Percentiles rank a stretch among this genome's conserved stretches.
phyloP scores from a whole-genome alignment of 2,329 filamentous ascomycete genomes.

The Fusarium verticillioides region DNA sequence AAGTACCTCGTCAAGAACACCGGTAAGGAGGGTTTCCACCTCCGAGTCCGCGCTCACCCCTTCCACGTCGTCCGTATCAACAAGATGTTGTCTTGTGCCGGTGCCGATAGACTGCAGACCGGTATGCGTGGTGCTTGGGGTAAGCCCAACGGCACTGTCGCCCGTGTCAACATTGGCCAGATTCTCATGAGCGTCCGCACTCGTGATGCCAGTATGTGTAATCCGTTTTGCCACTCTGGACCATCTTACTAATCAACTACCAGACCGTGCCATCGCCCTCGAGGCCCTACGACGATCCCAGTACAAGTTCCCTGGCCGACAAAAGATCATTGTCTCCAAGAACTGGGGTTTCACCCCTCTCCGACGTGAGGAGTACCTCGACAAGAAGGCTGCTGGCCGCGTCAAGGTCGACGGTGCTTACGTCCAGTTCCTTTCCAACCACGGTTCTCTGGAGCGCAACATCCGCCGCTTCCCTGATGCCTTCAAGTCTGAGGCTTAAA shows the following conservation, averaged over 20 bases:
- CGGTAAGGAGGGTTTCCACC: conserved; percentile 80
- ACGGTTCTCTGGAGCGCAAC: conserved; percentile 87
- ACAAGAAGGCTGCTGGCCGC: conserved; percentile 91
- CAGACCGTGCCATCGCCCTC: conserved; percentile 90
- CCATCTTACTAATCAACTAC: conserved; percentile 42
- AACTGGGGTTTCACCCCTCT: conserved; percentile 99
- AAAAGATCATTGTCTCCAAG: conserved; percentile 99
- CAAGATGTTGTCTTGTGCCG: conserved; percentile 99
- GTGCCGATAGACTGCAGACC: conserved; percentile 99
- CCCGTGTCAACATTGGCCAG: conserved; percentile 99
- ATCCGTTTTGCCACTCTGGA: conserved; percentile 20
- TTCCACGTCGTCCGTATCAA: conserved; percentile 99
- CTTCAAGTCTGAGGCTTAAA: conserved; percentile 72
- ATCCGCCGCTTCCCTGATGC: conserved; percentile 95
- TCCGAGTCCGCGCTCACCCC: conserved; percentile 89
- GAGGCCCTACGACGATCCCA: conserved; percentile 99
- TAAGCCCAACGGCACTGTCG: conserved; percentile 98
- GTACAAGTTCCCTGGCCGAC: conserved; percentile 99
- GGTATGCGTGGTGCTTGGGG: conserved; percentile 99
- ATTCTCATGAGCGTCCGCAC: conserved; percentile 98
- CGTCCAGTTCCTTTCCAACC: conserved; percentile 98
- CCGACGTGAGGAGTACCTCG: conserved; percentile 95
- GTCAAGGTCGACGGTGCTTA: conserved; percentile 99
- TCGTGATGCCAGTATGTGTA: conserved; percentile 83
- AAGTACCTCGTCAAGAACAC: conserved; percentile 85